Evolutionary conservation across 1,139 yeast genomes (phyloP).

Genomic region (Diutina scorzettiae): DNA sequence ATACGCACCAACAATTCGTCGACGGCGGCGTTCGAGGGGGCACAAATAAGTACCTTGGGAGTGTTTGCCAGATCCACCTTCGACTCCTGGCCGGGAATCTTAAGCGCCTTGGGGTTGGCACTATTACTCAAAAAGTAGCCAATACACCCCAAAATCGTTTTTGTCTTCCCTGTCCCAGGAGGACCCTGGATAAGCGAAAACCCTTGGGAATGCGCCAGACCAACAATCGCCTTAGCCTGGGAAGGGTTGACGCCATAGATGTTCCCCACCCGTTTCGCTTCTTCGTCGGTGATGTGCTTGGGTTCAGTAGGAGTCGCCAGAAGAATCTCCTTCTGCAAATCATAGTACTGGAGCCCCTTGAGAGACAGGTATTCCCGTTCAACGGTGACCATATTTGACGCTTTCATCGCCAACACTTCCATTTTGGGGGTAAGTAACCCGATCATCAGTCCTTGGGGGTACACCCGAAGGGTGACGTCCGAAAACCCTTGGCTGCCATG

Average conservation of each 20-base stretch:
- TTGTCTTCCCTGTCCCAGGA: constrained; percentile 97
- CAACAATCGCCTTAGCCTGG: constrained; percentile 81
- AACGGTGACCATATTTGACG: constrained; percentile 79
- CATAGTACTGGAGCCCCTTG: constrained; percentile 72
- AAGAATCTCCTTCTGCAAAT: constrained; percentile 51
- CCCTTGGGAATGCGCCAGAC: constrained; percentile 57
- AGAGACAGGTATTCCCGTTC: constrained; percentile 89
- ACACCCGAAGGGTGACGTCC: constrained; percentile 67
- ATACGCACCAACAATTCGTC: constrained; percentile 90
- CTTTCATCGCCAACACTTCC: constrained; percentile 53
- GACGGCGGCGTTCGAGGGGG: constrained; percentile 98
- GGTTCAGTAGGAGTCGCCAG: constrained; percentile 49
- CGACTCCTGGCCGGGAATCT: constrained; percentile 18
- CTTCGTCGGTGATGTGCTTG: constrained; percentile 19
- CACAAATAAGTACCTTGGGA: constrained; percentile 67
- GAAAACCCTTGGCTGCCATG: constrained; percentile 49
- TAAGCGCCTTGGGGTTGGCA: constrained; percentile 18
- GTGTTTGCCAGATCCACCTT: neutral
- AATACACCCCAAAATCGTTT: constrained; percentile 84
- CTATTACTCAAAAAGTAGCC: constrained; percentile 50
- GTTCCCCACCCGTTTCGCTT: constrained; percentile 26
- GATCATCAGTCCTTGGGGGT: constrained; percentile 36
- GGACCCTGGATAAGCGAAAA: constrained; percentile 94
- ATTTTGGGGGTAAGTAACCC: constrained; percentile 52
- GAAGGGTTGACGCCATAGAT: constrained; percentile 65